A percentile compares a stretch with the other conserved stretches of the same genome.
Evolutionary conservation across 805 yeast genomes (phyloP).

Genomic region (Candida patagonica): DNA sequence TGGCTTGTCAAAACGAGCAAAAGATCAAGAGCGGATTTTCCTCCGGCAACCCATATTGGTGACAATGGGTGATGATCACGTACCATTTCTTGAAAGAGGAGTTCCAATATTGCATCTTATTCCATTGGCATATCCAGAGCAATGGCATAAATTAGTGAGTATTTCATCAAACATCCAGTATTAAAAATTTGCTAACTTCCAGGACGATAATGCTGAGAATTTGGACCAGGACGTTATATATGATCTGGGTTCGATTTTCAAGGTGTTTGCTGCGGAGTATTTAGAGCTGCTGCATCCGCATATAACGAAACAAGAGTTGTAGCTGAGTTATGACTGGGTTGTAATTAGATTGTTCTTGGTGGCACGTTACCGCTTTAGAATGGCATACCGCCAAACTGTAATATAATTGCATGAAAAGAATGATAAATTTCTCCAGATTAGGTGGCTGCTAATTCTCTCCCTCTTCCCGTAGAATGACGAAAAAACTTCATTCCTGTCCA

Average conservation of each 20-base stretch:
- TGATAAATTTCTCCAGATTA: neutral
- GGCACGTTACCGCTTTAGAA: too few relatives aligned
- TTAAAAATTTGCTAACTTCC: neutral
- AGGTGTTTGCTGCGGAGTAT: constrained; percentile 32
- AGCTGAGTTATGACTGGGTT: too few relatives aligned
- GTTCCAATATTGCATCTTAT: constrained; percentile 44
- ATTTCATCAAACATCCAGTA: constrained; percentile 4
- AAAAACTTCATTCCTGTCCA: constrained; percentile 79
- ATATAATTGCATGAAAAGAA: too few relatives aligned
- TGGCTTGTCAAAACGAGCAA: constrained; percentile 9
- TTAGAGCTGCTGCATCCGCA: constrained; percentile 15
- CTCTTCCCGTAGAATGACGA: constrained; percentile 65
- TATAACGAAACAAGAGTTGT: neutral
- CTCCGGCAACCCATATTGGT: constrained; percentile 15
- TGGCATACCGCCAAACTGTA: too few relatives aligned
- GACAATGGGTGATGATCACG: constrained; percentile 41
- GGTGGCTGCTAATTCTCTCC: constrained; percentile 1
- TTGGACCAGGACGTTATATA: constrained; percentile 33
- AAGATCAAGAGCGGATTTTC: constrained; percentile 10
- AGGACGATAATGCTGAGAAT: constrained; percentile 35
- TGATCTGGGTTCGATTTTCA: constrained; percentile 39
- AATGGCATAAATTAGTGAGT: constrained; percentile 40
- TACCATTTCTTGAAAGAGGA: constrained; percentile 40
- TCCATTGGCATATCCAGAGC: constrained; percentile 41
- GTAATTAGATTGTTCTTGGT: too few relatives aligned